Evolutionary conservation across 2,329 filamentous ascomycete species (phyloP), one percentile per base, ranked within the genome.

Genomic region (Cercospora sp.): DNA sequence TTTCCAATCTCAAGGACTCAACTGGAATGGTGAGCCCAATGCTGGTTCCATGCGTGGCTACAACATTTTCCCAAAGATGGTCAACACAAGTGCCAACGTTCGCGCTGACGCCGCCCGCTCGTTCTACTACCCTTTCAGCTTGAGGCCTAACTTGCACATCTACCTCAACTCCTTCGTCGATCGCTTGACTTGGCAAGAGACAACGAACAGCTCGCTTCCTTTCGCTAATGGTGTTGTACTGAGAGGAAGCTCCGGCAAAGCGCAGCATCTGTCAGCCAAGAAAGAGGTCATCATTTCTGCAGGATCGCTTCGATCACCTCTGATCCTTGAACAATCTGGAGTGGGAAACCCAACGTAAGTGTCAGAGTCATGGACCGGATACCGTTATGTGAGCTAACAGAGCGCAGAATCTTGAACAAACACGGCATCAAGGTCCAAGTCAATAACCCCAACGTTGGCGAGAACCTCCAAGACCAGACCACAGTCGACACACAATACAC

Each of bases 251-350:
- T 39, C 63, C 9, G 63, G 65, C 20, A 31, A 59, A 30, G 13
- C 53, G 33, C 51, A 63, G 28, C n/a, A 33, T 13, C 28, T 69
- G 16, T 59, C 42, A 5, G 65, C 65, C 9, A 58, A 18, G 23
- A 63, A 58, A 60, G 87, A 90, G 71, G 81, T 89, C 16, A 83
- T 90, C 42, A 74, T 91, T 1, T 84, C 84, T 3, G 87, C 86
- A 0, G 89, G 88, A 0, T 83, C 81, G 28, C 78, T 86, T 39
- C 83, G 84, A 74, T 87, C 85, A 8, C 88, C 83, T 3, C 86
- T 84, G 75, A 79, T 87, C n/a, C 82, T 86, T 16, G 87, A 90
- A 69, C 79, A 89, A 1, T 89, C 87, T 0, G 88, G 88, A 0
- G 81, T 90, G 30, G 88, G 88, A 28, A 65, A 39, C 20, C 58